A percentile compares a stretch with the other conserved stretches of the same genome.
Conservation (phyloP, 345 rosid species). For the Sapria himalayana region DNA sequence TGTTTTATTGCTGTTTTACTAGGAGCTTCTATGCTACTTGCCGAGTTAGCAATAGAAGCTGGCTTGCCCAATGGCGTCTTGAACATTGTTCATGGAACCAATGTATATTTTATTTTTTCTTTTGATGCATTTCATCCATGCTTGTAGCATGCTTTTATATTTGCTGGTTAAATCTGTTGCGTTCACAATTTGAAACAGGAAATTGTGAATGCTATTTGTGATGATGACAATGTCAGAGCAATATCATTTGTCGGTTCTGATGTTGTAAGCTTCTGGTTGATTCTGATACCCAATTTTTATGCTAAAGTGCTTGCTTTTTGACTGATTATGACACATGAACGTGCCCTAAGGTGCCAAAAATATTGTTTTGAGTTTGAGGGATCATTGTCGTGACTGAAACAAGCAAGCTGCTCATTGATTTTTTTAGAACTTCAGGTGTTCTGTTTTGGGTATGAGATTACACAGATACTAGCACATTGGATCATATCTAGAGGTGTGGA, state of each 20-base stretch:
- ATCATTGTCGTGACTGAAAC: too few species aligned
- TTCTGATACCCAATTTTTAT: neutral
- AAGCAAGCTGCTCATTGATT: too few species aligned
- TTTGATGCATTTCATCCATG: neutral
- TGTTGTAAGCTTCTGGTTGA: slow-evolving; percentile 30
- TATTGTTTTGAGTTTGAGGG: too few species aligned
- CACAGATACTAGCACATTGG: too few species aligned
- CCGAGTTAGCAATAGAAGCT: slow-evolving; percentile 89
- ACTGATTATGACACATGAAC: too few species aligned
- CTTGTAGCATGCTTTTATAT: neutral
- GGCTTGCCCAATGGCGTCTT: slow-evolving; percentile 86
- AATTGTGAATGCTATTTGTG: slow-evolving; percentile 86
- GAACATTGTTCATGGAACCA: slow-evolving; percentile 80
- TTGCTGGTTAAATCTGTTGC: neutral
- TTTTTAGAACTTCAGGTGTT: too few species aligned
- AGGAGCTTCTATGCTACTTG: slow-evolving; percentile 89
- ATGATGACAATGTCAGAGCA: slow-evolving; percentile 57
- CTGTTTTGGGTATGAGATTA: too few species aligned
- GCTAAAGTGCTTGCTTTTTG: neutral
- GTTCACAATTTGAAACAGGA: slow-evolving; percentile 37
- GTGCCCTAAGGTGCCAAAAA: too few species aligned
- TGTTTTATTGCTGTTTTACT: slow-evolving; percentile 8
- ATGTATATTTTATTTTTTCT: slow-evolving; percentile 22
- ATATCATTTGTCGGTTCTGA: slow-evolving; percentile 93
- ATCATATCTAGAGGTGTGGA: too few species aligned